These are phyloP conservation scores for Blastobotrys apis DNA, from an alignment of 1,139 yeast genomes.

Conservation along the genomic window DNA sequence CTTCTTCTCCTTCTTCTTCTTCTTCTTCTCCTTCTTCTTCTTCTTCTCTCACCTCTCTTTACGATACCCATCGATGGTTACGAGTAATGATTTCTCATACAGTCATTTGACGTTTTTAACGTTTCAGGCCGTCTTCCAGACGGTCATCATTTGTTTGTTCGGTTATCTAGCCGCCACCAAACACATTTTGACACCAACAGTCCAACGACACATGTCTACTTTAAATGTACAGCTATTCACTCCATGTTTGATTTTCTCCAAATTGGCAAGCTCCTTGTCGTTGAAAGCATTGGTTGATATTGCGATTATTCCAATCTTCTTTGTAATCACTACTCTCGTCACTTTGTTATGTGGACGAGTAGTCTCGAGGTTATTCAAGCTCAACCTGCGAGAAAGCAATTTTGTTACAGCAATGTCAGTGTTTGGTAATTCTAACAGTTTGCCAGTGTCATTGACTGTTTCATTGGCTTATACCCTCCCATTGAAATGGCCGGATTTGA, in stretches of 20 bases:
- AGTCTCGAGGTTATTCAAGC: constrained; percentile 44
- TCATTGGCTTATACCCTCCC: constrained; percentile 71
- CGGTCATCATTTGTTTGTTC: constrained; percentile 64
- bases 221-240: constrained; percentile 78
- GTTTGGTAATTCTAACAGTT: constrained; percentile 69
- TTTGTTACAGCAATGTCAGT: constrained; percentile 88
- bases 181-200: constrained; percentile 54
- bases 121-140: constrained; percentile 74
- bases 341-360: constrained; percentile 53
- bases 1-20: too few relatives aligned
- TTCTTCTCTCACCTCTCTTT: too few relatives aligned
- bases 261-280: constrained; percentile 70
- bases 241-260: constrained; percentile 77
- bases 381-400: constrained; percentile 64
- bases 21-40: too few relatives aligned
- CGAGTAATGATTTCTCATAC: constrained; percentile 41
- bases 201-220: constrained; percentile 61
- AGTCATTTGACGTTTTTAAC: constrained; percentile 58
- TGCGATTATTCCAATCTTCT: constrained; percentile 69
- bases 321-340: constrained; percentile 58
- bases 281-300: constrained; percentile 64
- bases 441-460: constrained; percentile 64
- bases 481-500: constrained; percentile 68
- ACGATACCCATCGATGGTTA: too few relatives aligned
- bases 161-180: constrained; percentile 66